Evolutionary conservation across 1,284 basidiomycete genomes (phyloP).

Genomic region (Ceratobasidium sp.): DNA sequence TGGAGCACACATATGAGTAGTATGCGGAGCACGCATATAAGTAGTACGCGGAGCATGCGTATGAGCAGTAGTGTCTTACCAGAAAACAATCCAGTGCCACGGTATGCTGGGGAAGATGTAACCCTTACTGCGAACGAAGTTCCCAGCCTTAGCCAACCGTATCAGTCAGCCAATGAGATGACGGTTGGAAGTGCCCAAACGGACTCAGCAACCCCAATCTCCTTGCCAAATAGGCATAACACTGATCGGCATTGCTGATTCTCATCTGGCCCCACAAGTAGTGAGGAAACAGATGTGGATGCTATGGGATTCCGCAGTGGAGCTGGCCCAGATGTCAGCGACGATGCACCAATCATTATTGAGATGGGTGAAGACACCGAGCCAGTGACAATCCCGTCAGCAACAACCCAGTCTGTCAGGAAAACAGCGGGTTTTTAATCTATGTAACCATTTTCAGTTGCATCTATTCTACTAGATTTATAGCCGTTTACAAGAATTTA

Average conservation of each 20-base stretch:
- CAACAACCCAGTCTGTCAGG: background rate
- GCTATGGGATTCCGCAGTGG: background rate
- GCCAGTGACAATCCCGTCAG: background rate
- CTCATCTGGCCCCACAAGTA: background rate
- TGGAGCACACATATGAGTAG: too few relatives aligned
- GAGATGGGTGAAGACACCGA: background rate
- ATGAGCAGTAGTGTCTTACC: background rate
- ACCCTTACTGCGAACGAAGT: background rate
- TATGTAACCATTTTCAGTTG: too few relatives aligned
- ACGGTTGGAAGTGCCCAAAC: slow-evolving; percentile 12
- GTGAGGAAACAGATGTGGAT: background rate
- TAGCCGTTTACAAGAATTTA: too few relatives aligned
- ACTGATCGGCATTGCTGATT: background rate
- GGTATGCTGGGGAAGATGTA: background rate
- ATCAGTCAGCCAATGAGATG: background rate
- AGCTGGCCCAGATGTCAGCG: background rate
- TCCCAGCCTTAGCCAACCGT: background rate
- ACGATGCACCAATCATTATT: background rate
- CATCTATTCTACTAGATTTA: too few relatives aligned
- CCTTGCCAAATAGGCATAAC: background rate
- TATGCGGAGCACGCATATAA: too few relatives aligned
- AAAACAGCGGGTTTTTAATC: too few relatives aligned
- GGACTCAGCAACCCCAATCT: background rate
- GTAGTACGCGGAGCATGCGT: background rate
- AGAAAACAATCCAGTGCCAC: background rate